phyloP scores from a whole-genome alignment of 768 basidiomycete genomes.

The Mycena metata region DNA sequence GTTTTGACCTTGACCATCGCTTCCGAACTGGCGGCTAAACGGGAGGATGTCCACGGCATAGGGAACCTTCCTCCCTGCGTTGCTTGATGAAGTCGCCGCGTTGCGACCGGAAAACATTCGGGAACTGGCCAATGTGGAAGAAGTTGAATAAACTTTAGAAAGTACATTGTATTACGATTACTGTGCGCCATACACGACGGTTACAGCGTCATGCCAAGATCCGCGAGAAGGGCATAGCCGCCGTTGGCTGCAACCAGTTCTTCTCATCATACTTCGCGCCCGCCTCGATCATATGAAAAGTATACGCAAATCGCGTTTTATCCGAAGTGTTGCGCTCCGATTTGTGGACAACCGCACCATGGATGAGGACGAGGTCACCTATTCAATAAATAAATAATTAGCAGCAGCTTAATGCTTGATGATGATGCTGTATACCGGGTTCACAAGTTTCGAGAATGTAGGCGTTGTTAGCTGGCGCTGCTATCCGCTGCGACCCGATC shows the following conservation, averaged over 20 bases:
- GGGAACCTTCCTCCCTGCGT: conserved; percentile 73
- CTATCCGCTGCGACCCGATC: conserved; percentile 43
- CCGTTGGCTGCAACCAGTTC: conserved; percentile 96
- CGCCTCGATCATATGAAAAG: conserved; percentile 94
- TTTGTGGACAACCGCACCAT: conserved; percentile 93
- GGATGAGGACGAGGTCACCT: conserved; percentile 95
- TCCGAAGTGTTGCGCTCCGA: conserved; percentile 87
- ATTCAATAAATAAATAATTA: neutral
- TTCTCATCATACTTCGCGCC: conserved; percentile 85
- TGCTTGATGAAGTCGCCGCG: conserved; percentile 70
- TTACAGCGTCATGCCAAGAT: conserved; percentile 52
- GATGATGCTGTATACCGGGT: conserved; percentile 63
- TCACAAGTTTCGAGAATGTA: conserved; percentile 81
- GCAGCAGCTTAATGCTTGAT: neutral
- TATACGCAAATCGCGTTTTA: conserved; percentile 91
- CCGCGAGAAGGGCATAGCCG: conserved; percentile 83
- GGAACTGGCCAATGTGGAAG: conserved; percentile 49
- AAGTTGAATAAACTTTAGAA: neutral
- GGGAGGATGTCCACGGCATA: conserved; percentile 68
- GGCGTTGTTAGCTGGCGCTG: conserved; percentile 51
- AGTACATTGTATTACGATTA: neutral
- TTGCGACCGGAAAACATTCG: conserved; percentile 51
- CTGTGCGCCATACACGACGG: conserved; percentile 20
- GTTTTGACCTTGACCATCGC: conserved; percentile 73
- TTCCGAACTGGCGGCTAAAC: conserved; percentile 68